Evolutionary conservation across 2,329 filamentous ascomycete species (phyloP), one percentile per base, ranked within the genome.

Genomic region (Keithomyces neogunnii): DNA sequence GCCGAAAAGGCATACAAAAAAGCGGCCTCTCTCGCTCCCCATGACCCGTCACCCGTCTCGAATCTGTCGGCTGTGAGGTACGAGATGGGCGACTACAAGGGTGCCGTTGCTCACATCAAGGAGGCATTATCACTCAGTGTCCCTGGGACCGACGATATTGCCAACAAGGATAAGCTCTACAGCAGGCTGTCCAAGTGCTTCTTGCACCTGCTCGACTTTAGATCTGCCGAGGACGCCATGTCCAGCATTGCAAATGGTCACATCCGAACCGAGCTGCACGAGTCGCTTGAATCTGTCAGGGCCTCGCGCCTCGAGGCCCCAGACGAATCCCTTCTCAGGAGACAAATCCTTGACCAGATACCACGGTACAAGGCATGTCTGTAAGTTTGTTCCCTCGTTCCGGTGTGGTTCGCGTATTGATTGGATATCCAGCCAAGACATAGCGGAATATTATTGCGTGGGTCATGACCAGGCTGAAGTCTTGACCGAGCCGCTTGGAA

Each of bases 1-100:
- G 51, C 51, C 8, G 35, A 53, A 50, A 44, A 39, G 26, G 51
- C 51, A 11, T 53, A 53, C 28, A 40, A 53, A 26, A 19, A 30
- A 19, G 51, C 51, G 3, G 48, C 44, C 2, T 38, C 28, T 5
- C 51, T 53, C 3, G 51, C 35, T 29, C 48, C 51, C 5, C 29
- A 44, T 26, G 51, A 53, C 19, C 31, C 44, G 9, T 45, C 29
- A 10, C 48, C 51, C 30, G 13, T 53, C n/a, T 50, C 51, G 19
- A 47, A 48, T 35, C 39, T 50, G 19, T 50, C 51, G 13, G 48
- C 51, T 31, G 51, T 53, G 19, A 42, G 36, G 19, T 53, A 44
- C 29, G 44, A 53, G 38, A 47, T 45, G 31, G 51, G 48, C 8
- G 47, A 53, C 29, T 53, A 53, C 29, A 6, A 32, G 6, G 26